Percentiles rank a stretch among this genome's conserved stretches.
These are phyloP conservation scores for Penicillium sp. DNA, from an alignment of 2,329 filamentous ascomycete genomes.

Conservation along the genomic window DNA sequence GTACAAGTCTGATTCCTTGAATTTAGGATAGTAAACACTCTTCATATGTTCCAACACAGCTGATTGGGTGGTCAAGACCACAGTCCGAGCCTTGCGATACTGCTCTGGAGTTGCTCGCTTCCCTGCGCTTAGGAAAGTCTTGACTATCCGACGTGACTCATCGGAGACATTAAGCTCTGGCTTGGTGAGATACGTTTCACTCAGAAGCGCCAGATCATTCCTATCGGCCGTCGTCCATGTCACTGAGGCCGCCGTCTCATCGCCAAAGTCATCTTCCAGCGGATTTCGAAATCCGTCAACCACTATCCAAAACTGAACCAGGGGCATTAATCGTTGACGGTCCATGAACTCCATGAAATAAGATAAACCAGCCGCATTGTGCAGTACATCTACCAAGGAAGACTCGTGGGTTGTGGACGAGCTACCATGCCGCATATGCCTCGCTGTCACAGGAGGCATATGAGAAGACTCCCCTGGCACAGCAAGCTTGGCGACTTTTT, in stretches of 20 bases:
- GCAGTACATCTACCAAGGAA: conserved; percentile 79
- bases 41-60: conserved; percentile 82
- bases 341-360: conserved; percentile 99
- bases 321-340: conserved; percentile 76
- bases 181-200: conserved; percentile 82
- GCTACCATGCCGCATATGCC: conserved; percentile 34
- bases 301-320: conserved; percentile 98
- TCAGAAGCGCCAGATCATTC: conserved; percentile 84
- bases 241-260: conserved; percentile 63
- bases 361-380: conserved; percentile 84
- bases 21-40: conserved; percentile 74
- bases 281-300: conserved; percentile 96
- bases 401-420: conserved; percentile 71
- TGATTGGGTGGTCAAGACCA: conserved; percentile 80
- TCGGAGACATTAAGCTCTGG: conserved; percentile 77
- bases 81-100: conserved; percentile 78
- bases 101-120: conserved; percentile 73
- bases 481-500: conserved; percentile 80
- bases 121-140: conserved; percentile 75
- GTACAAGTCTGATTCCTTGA: conserved; percentile 90
- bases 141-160: conserved; percentile 68
- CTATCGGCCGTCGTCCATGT: conserved; percentile 83
- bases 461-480: conserved; percentile 58
- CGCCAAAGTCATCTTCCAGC: conserved; percentile 79
- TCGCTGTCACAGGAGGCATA: conserved; percentile 22